Conservation (phyloP, 1,139 yeast species). For the Arxiozyma slooffiae region DNA sequence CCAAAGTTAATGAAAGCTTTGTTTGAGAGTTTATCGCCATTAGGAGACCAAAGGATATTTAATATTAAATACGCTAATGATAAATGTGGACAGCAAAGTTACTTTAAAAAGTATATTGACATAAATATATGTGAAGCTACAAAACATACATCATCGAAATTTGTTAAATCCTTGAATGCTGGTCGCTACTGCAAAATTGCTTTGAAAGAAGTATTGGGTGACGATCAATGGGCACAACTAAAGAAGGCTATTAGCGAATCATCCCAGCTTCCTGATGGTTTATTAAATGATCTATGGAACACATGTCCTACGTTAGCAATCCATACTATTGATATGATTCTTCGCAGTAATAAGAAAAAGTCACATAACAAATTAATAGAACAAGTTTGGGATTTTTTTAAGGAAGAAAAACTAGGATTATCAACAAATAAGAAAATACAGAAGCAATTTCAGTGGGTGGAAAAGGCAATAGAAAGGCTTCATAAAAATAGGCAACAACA, state of each 20-base stretch:
- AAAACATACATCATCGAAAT: conserved; percentile 6
- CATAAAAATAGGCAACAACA: conserved; percentile 23
- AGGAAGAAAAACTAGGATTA: conserved; percentile 15
- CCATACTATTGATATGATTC: conserved; percentile 14
- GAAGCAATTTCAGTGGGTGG: conserved; percentile 10
- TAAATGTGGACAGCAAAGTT: background rate
- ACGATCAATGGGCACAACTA: conserved; percentile 11
- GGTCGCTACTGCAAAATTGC: conserved; percentile 17
- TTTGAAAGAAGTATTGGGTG: conserved; percentile 13
- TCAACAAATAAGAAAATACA: conserved; percentile 15
- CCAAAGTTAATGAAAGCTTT: conserved; percentile 7
- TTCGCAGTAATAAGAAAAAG: conserved; percentile 10
- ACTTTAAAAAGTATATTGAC: conserved; percentile 15
- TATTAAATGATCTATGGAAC: conserved; percentile 22
- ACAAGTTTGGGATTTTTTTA: conserved; percentile 17
- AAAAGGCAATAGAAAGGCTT: conserved; percentile 9
- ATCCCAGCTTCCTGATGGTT: conserved; percentile 14
- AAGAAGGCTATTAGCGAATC: conserved; percentile 9
- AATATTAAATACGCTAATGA: background rate
- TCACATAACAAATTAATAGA: conserved; percentile 12
- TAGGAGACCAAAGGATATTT: background rate
- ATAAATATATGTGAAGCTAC: conserved; percentile 21
- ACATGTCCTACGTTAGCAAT: conserved; percentile 23
- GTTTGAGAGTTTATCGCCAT: conserved; percentile 5
- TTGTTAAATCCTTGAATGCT: conserved; percentile 6